Percentiles rank a stretch among this genome's conserved stretches.
Conservation (phyloP, 1,284 basidiomycete genomes). For the Fomitopsis betulina region DNA sequence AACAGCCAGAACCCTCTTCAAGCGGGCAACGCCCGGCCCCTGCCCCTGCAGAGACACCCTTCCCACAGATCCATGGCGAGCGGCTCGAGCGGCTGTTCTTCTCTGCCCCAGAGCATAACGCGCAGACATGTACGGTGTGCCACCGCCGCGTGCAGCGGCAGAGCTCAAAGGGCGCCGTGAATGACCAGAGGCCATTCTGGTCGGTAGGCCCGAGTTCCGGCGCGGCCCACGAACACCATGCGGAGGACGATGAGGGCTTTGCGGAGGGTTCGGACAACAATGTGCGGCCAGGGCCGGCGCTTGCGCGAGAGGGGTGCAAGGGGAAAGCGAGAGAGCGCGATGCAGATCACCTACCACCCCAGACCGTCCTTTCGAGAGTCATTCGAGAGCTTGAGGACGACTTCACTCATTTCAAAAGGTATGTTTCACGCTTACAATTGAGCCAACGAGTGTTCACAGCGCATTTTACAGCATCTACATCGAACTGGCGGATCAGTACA, state of each 20-base stretch:
- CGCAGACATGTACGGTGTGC: slow-evolving; percentile 63
- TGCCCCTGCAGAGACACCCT: slow-evolving; percentile 43
- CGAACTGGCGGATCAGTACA: slow-evolving; percentile 88
- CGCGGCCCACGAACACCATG: slow-evolving; percentile 1
- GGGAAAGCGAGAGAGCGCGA: slow-evolving; percentile 26
- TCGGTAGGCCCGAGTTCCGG: slow-evolving; percentile 5
- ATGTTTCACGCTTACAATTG: slow-evolving; percentile 18
- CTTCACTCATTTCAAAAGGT: slow-evolving; percentile 88
- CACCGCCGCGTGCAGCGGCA: slow-evolving; percentile 33
- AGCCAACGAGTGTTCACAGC: background rate
- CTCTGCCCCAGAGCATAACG: slow-evolving; percentile 67
- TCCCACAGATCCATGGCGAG: slow-evolving; percentile 77
- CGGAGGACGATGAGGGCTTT: slow-evolving; percentile 42
- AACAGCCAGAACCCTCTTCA: background rate
- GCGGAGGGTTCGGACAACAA: slow-evolving; percentile 40
- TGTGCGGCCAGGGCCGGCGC: background rate
- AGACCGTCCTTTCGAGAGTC: slow-evolving; percentile 77
- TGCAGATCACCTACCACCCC: slow-evolving; percentile 58
- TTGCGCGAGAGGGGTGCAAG: background rate
- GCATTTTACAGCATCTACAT: slow-evolving; percentile 67
- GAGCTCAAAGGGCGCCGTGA: slow-evolving; percentile 8
- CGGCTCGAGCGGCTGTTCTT: slow-evolving; percentile 79
- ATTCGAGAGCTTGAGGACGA: slow-evolving; percentile 86
- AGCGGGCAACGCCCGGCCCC: slow-evolving; percentile 3
- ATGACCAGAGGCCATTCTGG: slow-evolving; percentile 22